Evolutionary conservation across 2,329 filamentous ascomycete species (phyloP).

Genomic region (Emergomyces orientalis): DNA sequence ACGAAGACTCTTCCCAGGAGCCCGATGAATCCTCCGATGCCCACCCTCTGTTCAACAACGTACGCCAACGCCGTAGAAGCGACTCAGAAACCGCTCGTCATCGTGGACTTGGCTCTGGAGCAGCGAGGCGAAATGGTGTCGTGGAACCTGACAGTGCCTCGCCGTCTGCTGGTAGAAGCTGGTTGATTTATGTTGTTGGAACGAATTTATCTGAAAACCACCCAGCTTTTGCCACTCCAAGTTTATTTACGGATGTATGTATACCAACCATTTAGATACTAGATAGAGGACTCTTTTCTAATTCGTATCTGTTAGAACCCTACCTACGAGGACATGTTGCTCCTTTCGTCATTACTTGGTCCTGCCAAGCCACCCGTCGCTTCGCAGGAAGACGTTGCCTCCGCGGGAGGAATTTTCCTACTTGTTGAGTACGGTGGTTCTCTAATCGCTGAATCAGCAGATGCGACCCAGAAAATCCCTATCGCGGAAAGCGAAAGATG

Average conservation of each 20-base stretch:
- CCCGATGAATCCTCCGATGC: slow-evolving; percentile 35
- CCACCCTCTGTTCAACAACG: slow-evolving; percentile 32
- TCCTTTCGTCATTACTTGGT: slow-evolving; percentile 56
- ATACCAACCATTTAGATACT: background rate
- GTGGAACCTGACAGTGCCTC: slow-evolving; percentile 49
- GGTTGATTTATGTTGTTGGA: slow-evolving; percentile 63
- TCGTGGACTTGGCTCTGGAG: slow-evolving; percentile 51
- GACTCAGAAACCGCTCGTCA: slow-evolving; percentile 50
- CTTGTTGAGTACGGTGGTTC: slow-evolving; percentile 38
- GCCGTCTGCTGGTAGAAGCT: slow-evolving; percentile 50
- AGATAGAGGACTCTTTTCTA: slow-evolving; percentile 11
- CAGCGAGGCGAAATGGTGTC: slow-evolving; percentile 54
- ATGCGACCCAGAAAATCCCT: slow-evolving; percentile 23
- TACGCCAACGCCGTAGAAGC: slow-evolving; percentile 47
- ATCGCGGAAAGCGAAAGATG: slow-evolving; percentile 48
- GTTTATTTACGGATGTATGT: slow-evolving; percentile 58
- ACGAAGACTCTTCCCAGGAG: slow-evolving; percentile 30
- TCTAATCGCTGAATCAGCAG: slow-evolving; percentile 42
- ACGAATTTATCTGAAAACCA: slow-evolving; percentile 62
- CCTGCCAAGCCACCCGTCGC: slow-evolving; percentile 61
- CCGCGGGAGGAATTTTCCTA: slow-evolving; percentile 52
- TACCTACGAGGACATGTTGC: slow-evolving; percentile 63
- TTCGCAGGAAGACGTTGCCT: slow-evolving; percentile 53
- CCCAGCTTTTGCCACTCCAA: slow-evolving; percentile 59
- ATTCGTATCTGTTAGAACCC: slow-evolving; percentile 39